These are phyloP conservation scores for Trichoderma harzianum DNA, from an alignment of 2,329 filamentous ascomycete genomes.

Conservation along the genomic window DNA sequence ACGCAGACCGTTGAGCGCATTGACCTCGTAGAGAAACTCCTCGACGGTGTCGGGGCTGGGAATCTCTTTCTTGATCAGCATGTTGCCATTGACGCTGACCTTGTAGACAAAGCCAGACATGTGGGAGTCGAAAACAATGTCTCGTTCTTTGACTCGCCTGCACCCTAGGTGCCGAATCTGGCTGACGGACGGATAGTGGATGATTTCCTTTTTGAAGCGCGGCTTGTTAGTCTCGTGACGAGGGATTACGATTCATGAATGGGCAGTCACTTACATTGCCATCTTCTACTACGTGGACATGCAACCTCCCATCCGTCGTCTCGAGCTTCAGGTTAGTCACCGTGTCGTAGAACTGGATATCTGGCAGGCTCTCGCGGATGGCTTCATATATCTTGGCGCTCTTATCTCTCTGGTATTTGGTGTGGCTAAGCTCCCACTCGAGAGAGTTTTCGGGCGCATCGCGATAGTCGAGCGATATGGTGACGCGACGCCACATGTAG, in stretches of 20 bases:
- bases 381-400: conserved; percentile 90
- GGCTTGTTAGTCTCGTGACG: not conserved
- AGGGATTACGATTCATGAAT: too few species aligned
- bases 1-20: conserved; percentile 77
- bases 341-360: conserved; percentile 93
- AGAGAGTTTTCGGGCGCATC: conserved; percentile 75
- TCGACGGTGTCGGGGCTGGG: conserved; percentile 93
- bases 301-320: conserved; percentile 80
- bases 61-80: conserved; percentile 96
- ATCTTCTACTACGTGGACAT: conserved; percentile 98
- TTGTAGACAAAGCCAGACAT: conserved; percentile 98
- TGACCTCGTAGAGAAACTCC: conserved; percentile 96
- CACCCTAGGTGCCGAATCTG: conserved; percentile 72
- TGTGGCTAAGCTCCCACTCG: conserved; percentile 74
- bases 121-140: conserved; percentile 83
- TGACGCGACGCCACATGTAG: conserved; percentile 79
- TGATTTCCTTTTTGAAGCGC: conserved; percentile 64
- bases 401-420: conserved; percentile 86
- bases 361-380: conserved; percentile 84
- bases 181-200: conserved; percentile 72
- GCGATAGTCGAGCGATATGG: conserved; percentile 90
- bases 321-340: conserved; percentile 95
- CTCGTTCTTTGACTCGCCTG: conserved; percentile 64
- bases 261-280: conserved; percentile 58
- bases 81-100: conserved; percentile 63